A percentile compares a stretch with the other conserved stretches of the same genome.
Evolutionary conservation across 1,284 basidiomycete species (phyloP).

Genomic region (Cutaneotrichosporon curvatum): DNA sequence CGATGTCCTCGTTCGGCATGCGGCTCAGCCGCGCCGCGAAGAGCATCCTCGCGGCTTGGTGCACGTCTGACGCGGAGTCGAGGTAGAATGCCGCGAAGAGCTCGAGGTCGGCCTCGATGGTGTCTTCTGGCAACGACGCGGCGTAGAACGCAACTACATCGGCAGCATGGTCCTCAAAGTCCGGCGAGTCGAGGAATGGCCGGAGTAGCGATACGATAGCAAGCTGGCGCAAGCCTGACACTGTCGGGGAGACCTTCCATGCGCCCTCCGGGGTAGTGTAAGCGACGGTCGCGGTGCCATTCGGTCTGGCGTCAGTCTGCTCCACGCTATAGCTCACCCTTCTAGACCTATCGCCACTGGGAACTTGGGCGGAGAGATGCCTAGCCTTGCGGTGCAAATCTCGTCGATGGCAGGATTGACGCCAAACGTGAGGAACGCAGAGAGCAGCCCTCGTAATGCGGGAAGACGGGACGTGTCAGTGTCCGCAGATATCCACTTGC

Average conservation of each 20-base stretch:
- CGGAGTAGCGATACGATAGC: slow-evolving; percentile 62
- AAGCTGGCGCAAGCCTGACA: slow-evolving; percentile 61
- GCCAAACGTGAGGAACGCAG: slow-evolving; percentile 48
- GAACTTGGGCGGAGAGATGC: slow-evolving; percentile 44
- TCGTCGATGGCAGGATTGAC: slow-evolving; percentile 57
- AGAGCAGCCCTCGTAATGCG: slow-evolving; percentile 39
- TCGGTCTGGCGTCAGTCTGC: neutral
- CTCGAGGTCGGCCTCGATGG: slow-evolving; percentile 61
- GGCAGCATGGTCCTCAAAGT: slow-evolving; percentile 58
- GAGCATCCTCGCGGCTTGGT: slow-evolving; percentile 63
- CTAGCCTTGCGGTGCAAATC: slow-evolving; percentile 50
- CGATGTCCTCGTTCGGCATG: slow-evolving; percentile 61
- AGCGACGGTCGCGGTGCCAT: slow-evolving; percentile 3
- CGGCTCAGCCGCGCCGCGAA: slow-evolving; percentile 66
- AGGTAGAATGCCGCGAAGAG: slow-evolving; percentile 69
- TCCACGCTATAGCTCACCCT: slow-evolving; percentile 47
- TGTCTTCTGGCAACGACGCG: slow-evolving; percentile 56
- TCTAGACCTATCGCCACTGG: slow-evolving; percentile 50
- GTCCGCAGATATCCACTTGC: slow-evolving; percentile 18
- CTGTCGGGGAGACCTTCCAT: slow-evolving; percentile 65
- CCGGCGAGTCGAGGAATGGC: slow-evolving; percentile 66
- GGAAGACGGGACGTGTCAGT: slow-evolving; percentile 17
- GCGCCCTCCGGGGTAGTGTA: slow-evolving; percentile 4
- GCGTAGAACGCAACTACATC: slow-evolving; percentile 71
- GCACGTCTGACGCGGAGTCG: slow-evolving; percentile 61